Base-by-base conservation (phyloP, 495 filamentous ascomycete genomes). In the Hypoxylon trugodes region DNA sequence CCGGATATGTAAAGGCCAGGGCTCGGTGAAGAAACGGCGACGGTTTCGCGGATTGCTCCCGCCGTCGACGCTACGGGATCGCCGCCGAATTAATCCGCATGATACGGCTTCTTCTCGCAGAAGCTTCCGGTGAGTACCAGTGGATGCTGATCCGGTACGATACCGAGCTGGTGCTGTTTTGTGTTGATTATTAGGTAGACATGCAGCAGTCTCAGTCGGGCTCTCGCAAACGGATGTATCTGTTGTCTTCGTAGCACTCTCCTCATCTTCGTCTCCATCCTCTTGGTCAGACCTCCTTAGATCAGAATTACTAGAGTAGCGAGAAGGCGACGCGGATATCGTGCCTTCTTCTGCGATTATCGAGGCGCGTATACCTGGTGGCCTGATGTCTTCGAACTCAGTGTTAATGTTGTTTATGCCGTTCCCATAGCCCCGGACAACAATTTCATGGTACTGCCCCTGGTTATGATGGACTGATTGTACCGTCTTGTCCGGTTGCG, bases 201-300 rank as follows among this genome's bases (percentile, higher is more conserved):
- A 15, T 5, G 24, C 6, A 8, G 51, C 4, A n/a, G 49, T 15
- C n/a, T 16, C 24, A 9, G 6, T 9, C 0, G 51, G 46, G 47
- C 36, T 65, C n/a, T 25, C 36, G 4, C n/a, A 51, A 6, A 71
- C 79, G 73, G 61, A 81, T 79, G 79, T 86, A 75, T 71, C 82
- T 69, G 61, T 79, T 71, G 56, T 81, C 76, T 40, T 83, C 73
- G 45, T 78, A 1, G 15, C 46, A 73, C 70, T 75, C 45, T 54
- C 43, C 19, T n/a, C n/a, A n/a, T n/a, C n/a, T n/a, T n/a, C n/a
- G n/a, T n/a, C n/a, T n/a, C n/a, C n/a, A n/a, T n/a, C n/a, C n/a
- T 66, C 35, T 40, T 62, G 41, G 16, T 9, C 63, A 1, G 72
- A 71, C 35, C 36, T 49, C 18, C 67, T 42, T 12, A 67, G 65